Percentiles rank a stretch among this genome's conserved stretches.
phyloP scores from a whole-genome alignment of 2,329 filamentous ascomycete genomes.

The Neoarthrinium moseri region DNA sequence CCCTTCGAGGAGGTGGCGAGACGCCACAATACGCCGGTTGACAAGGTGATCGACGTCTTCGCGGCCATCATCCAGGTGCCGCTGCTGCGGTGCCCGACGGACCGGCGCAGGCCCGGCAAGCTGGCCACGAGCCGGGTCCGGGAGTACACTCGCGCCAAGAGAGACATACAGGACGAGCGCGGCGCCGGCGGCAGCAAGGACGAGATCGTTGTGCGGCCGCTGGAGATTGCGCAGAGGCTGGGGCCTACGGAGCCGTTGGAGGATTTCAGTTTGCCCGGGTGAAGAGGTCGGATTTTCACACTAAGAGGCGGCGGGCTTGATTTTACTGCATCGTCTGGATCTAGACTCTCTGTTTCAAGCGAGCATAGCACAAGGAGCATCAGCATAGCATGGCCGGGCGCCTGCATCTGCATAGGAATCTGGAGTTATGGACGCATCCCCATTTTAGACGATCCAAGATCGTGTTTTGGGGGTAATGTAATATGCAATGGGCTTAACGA shows the following conservation, averaged over 20 bases:
- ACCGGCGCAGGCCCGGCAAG: constrained; percentile 39
- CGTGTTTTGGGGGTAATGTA: too few relatives aligned
- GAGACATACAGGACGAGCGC: constrained; percentile 24
- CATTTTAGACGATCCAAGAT: too few relatives aligned
- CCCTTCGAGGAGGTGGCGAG: constrained; percentile 45
- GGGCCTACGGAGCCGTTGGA: not conserved
- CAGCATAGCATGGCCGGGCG: not conserved
- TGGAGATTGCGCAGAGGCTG: constrained; percentile 3
- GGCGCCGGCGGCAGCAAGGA: not conserved
- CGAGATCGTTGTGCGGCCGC: constrained; percentile 4
- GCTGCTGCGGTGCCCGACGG: constrained; percentile 42
- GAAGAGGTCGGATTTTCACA: not conserved
- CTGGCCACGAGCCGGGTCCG: constrained; percentile 39
- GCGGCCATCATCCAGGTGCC: constrained; percentile 47
- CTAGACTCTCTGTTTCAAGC: too few relatives aligned
- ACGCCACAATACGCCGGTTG: constrained; percentile 39
- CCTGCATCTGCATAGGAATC: not conserved
- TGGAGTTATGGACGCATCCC: not conserved
- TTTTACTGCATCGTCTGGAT: too few relatives aligned
- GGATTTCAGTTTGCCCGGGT: not conserved
- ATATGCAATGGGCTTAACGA: too few relatives aligned
- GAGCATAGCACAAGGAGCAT: too few relatives aligned
- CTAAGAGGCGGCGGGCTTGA: not conserved
- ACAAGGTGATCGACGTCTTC: constrained; percentile 46
- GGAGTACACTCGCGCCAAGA: constrained; percentile 42